phyloP scores from a whole-genome alignment of 2,329 filamentous ascomycete species.

The Penicillium sp. region DNA sequence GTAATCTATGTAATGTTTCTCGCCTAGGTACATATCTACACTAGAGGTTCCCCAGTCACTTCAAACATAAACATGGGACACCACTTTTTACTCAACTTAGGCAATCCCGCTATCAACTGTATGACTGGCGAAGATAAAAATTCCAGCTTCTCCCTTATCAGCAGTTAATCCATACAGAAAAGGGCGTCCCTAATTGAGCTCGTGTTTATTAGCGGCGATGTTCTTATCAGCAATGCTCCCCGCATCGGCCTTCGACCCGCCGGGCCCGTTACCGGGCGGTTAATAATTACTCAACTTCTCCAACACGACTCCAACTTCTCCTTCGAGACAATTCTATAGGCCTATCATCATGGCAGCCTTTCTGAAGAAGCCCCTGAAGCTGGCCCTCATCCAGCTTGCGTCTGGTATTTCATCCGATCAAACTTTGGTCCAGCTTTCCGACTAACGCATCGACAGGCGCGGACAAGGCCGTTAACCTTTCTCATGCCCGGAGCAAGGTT shows the following conservation, averaged over 20 bases:
- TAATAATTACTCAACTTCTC: background rate
- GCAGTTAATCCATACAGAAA: too few relatives aligned
- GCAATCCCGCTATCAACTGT: too few relatives aligned
- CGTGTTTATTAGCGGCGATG: too few relatives aligned
- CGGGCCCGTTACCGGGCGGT: background rate
- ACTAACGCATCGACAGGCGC: conserved; percentile 47
- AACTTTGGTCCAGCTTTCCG: background rate
- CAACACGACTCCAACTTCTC: background rate
- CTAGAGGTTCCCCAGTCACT: too few relatives aligned
- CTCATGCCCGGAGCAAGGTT: conserved; percentile 74
- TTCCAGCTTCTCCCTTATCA: too few relatives aligned
- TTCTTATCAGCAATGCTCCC: conserved; percentile 2
- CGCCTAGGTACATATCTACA: too few relatives aligned
- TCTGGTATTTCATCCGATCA: conserved; percentile 49
- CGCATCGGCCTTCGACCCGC: background rate
- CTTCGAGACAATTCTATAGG: conserved; percentile 2
- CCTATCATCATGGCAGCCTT: conserved; percentile 48
- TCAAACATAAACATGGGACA: too few relatives aligned
- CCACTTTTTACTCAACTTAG: too few relatives aligned
- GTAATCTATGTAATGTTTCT: too few relatives aligned
- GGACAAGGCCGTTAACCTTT: conserved; percentile 81
- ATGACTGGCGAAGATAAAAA: too few relatives aligned
- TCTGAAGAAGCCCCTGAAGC: conserved; percentile 71
- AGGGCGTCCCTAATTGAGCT: too few relatives aligned
- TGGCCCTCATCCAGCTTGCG: conserved; percentile 77